These are phyloP conservation scores for Didymella sp. DNA, from an alignment of 2,329 filamentous ascomycete genomes.

Conservation along the genomic window DNA sequence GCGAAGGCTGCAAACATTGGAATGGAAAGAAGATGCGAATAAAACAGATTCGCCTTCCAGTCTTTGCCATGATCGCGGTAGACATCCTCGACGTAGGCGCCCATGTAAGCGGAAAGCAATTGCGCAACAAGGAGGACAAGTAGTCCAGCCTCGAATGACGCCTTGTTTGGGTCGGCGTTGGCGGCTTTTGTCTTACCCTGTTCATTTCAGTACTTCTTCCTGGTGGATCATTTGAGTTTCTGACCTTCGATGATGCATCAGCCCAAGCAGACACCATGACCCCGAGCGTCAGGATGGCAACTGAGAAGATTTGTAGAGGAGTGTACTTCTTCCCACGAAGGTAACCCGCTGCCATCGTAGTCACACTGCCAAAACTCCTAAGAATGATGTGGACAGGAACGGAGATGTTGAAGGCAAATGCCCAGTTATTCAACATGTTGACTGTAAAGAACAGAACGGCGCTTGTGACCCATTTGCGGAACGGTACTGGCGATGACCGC, in stretches of 20 bases:
- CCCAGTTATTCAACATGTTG: constrained; percentile 96
- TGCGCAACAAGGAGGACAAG: constrained; percentile 86
- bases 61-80: constrained; percentile 85
- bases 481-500: constrained; percentile 77
- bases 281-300: constrained; percentile 81
- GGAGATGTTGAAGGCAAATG: constrained; percentile 95
- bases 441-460: constrained; percentile 91
- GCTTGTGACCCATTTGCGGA: constrained; percentile 85
- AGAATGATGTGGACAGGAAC: constrained; percentile 97
- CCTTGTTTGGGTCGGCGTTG: constrained; percentile 47
- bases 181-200: constrained; percentile 55
- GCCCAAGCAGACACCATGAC: constrained; percentile 89
- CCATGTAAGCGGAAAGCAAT: constrained; percentile 90
- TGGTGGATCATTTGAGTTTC: constrained; percentile 15
- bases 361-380: constrained; percentile 92
- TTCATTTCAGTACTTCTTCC: background rate
- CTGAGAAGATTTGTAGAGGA: constrained; percentile 78
- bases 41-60: constrained; percentile 97
- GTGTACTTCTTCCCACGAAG: constrained; percentile 86
- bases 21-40: constrained; percentile 78
- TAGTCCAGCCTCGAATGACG: constrained; percentile 73
- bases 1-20: constrained; percentile 77
- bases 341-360: constrained; percentile 90
- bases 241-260: constrained; percentile 83
- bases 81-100: constrained; percentile 89